phyloP scores from a whole-genome alignment of 202 grass and related monocot genomes.

The Musa balbisiana region DNA sequence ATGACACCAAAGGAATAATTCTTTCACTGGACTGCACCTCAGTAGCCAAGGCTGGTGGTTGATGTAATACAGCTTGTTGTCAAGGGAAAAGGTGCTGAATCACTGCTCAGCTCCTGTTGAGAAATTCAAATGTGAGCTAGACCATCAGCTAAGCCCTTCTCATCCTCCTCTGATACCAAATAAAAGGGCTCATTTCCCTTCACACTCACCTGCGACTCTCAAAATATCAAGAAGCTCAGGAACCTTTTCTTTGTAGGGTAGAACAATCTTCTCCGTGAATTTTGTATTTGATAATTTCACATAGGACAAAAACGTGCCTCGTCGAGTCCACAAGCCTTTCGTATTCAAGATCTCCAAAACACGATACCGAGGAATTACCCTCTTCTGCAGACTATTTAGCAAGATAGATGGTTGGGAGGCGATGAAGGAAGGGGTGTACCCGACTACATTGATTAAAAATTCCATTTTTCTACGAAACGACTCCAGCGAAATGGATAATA shows the following conservation, averaged over 20 bases:
- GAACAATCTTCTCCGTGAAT: conserved; percentile 34
- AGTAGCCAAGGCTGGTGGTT: no score
- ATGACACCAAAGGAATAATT: no score
- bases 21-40: no score
- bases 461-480: conserved; percentile 16
- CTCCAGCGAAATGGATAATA: conserved; percentile 21
- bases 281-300: not conserved
- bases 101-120: no score
- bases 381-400: conserved; percentile 29
- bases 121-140: no score
- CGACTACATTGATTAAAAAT: conserved; percentile 29
- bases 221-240: no score
- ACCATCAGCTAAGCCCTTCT: no score
- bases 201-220: not conserved
- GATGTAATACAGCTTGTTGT: no score
- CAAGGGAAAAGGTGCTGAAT: no score
- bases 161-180: not conserved
- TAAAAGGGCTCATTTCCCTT: not conserved
- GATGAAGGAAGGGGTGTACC: conserved; percentile 19
- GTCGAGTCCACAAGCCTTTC: conserved; percentile 19
- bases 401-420: not conserved
- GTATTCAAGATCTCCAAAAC: conserved; percentile 30
- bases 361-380: conserved; percentile 29
- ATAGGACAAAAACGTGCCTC: conserved; percentile 1
- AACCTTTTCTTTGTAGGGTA: conserved; percentile 12